Percentiles rank a stretch among this genome's conserved stretches.
These are phyloP conservation scores for Leptographium lundbergii DNA, from an alignment of 2,329 filamentous ascomycete genomes.

Conservation along the genomic window DNA sequence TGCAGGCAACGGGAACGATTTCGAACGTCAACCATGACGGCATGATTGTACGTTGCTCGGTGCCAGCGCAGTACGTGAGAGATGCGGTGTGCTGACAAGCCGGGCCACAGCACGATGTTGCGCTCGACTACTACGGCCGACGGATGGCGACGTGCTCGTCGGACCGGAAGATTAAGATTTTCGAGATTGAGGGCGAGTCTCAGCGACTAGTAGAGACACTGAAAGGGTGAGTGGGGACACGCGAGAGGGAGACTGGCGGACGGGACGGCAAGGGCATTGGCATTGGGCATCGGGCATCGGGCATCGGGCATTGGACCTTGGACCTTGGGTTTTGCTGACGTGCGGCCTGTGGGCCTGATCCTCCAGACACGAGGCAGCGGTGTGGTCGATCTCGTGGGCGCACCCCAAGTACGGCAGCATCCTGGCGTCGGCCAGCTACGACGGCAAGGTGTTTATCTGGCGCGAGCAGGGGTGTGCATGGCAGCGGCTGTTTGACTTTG, in stretches of 20 bases:
- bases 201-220: conserved; percentile 86
- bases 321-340: background rate
- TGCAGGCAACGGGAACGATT: conserved; percentile 45
- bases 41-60: conserved; percentile 75
- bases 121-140: conserved; percentile 95
- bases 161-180: conserved; percentile 98
- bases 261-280: too few relatives aligned
- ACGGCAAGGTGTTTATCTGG: conserved; percentile 98
- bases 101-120: conserved; percentile 70
- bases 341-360: too few relatives aligned
- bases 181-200: conserved; percentile 88
- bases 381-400: conserved; percentile 97
- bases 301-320: too few relatives aligned
- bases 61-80: background rate
- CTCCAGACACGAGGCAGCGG: conserved; percentile 80
- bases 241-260: background rate
- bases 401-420: conserved; percentile 99
- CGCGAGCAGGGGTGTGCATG: conserved; percentile 68
- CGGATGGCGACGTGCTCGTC: conserved; percentile 94
- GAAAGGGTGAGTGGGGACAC: conserved; percentile 56
- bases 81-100: conserved; percentile 6
- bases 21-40: conserved; percentile 89
- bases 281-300: too few relatives aligned
- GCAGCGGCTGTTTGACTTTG: conserved; percentile 87
- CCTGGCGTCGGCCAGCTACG: conserved; percentile 87